Base-by-base conservation (phyloP, 495 filamentous ascomycete species). In the Durotheca rogersii region DNA sequence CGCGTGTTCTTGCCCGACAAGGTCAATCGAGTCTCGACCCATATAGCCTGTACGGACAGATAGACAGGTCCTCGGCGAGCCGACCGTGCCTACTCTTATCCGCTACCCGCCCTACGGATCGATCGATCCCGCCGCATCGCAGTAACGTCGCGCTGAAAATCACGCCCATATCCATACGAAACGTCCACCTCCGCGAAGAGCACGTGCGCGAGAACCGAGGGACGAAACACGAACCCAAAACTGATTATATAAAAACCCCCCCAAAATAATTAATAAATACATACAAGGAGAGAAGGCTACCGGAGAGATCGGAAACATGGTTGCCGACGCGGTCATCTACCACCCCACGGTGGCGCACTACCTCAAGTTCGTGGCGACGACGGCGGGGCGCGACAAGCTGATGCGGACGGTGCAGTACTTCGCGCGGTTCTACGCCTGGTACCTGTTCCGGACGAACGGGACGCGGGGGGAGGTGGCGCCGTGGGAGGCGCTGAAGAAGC, bases 401-500 rank as follows among this genome's bases (percentile, higher is more conserved):
- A 86, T 98, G 59, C 92, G 93, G 47, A 90, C 87, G 16, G 64
- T 97, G 29, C 93, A 98, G 75, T 98, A 95, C 84, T 94, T 98
- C 74, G 86, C 91, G 56, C 90, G 93, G 69, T 97, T 97, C 85
- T 93, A 92, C 71, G 85, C 92, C 37, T 97, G 91, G 90, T 97
- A 98, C 78, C 84, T 96, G 16, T 85, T 86, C 71, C 89, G 93
- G 45, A 96, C 91, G 47, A 96, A 97, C 78, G 77, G 75, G 51
- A 81, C 85, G 3, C 72, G 81, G 37, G 71, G 78, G 40, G 68
- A 83, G 25, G 87, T 96, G 69, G 78, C 81, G 48, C 88, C 91
- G 18, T 96, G 81, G 75, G 87, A 93, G 55, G 81, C 85, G 2
- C 72, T 94, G 47, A 96, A 96, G 82, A 93, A 92, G 75, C 89